Base-by-base conservation (phyloP, 495 filamentous ascomycete species). In the Cenococcum geophilum region DNA sequence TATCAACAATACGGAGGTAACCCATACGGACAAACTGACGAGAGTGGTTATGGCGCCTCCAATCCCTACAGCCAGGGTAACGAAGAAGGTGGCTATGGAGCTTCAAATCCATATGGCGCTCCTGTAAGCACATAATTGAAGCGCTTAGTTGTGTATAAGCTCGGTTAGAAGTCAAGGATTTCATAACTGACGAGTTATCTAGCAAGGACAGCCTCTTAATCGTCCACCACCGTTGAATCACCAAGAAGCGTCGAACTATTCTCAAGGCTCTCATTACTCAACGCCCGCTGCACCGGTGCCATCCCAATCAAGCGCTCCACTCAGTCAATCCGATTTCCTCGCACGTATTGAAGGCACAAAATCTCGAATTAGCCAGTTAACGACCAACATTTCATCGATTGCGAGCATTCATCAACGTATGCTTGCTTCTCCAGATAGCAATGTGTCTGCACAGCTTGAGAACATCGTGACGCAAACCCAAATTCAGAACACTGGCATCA, bases 381-480 rank as follows among this genome's bases (percentile, higher is more conserved):
- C 75, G 18, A 71, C 72, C 18, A 78, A 78, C 65, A 79, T 88
- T 69, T 73, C 78, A 59, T 63, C 80, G 40, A 83, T 88, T 56
- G 79, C 77, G 34, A 76, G 75, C 3, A 74, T 85, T 27, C 85
- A 88, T 73, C 80, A 84, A 71, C 82, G 82, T 54, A 74, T 80
- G 5, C 74, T 87, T 20, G 77, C 79, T 43, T 78, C 76, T 35
- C 74, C 78, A 35, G 83, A 86, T 69, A 70, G 71, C 54, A 62
- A 62, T 56, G 64, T 71, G 1, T 78, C 78, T 22, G 73, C 68
- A 48, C 77, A 80, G 66, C 74, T 88, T 32, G 83, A 89, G 67
- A 72, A 79, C 60, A 70, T 84, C 18, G 77, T 86, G 62, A 76
- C 85, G 35, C 77, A 86, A 49, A 87, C 86, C 1, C 84, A 87